Conservation (phyloP, 352 stramenopile genomes). For the Phytophthora pseudosyringae region DNA sequence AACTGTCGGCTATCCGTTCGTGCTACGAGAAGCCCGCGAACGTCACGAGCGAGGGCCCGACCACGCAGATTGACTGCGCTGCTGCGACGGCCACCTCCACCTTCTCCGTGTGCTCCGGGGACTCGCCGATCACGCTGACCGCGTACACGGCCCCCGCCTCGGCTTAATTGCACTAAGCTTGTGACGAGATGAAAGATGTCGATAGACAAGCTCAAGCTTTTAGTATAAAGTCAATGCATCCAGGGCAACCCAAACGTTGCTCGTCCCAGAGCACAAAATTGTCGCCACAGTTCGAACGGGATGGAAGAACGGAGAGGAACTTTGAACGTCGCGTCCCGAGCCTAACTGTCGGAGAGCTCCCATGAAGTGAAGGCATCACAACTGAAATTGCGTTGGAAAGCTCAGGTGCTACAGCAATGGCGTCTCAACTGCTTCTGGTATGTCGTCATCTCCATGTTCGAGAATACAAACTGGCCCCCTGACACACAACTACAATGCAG, state of each 20-base stretch:
- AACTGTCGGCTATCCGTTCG: constrained; percentile 71
- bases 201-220: neutral
- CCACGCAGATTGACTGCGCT: constrained; percentile 59
- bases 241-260: neutral
- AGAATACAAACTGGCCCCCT: neutral
- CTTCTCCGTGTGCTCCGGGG: constrained; percentile 49
- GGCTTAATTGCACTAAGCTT: constrained; percentile 5
- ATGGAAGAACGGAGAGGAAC: constrained; percentile 2
- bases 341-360: constrained; percentile 21
- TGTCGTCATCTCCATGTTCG: neutral
- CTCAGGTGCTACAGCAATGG: constrained; percentile 13
- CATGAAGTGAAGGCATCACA: constrained; percentile 15
- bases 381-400: constrained; percentile 11
- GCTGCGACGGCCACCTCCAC: constrained; percentile 25
- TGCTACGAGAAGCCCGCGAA: constrained; percentile 60
- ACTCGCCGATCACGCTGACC: constrained; percentile 51
- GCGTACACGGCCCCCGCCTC: constrained; percentile 46
- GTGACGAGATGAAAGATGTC: neutral
- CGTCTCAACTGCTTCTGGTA: constrained; percentile 30
- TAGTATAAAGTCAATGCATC: constrained; percentile 23
- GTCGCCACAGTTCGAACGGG: neutral
- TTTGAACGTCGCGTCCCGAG: constrained; percentile 11
- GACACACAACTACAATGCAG: constrained; percentile 6
- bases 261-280: constrained; percentile 2
- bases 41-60: constrained; percentile 47